A percentile compares a stretch with the other conserved stretches of the same genome.
Evolutionary conservation across 2,329 filamentous ascomycete species (phyloP).

Genomic region (Pseudocercospora eumusae): DNA sequence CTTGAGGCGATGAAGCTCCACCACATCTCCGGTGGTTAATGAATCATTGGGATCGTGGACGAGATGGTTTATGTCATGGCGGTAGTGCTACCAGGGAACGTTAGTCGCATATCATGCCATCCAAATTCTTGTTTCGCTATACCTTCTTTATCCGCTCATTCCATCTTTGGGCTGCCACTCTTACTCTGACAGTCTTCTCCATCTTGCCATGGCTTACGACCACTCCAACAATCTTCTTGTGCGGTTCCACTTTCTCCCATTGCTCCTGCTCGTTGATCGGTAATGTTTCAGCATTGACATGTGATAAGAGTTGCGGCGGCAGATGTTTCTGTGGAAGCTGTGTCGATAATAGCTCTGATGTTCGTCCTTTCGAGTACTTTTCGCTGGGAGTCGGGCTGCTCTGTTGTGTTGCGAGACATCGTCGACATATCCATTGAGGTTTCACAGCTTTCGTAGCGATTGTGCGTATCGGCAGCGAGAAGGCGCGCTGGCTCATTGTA

Average conservation of each 20-base stretch:
- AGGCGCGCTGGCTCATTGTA: slow-evolving; percentile 32
- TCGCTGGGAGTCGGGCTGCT: slow-evolving; percentile 18
- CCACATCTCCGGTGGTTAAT: slow-evolving; percentile 71
- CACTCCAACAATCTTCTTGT: slow-evolving; percentile 55
- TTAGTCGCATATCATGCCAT: background rate
- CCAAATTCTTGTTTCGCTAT: slow-evolving; percentile 18
- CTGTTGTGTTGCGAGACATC: slow-evolving; percentile 37
- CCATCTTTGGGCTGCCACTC: slow-evolving; percentile 70
- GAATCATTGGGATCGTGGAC: slow-evolving; percentile 78
- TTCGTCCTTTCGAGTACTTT: slow-evolving; percentile 14
- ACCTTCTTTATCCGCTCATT: slow-evolving; percentile 74
- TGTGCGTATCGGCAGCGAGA: slow-evolving; percentile 33
- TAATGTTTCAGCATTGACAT: slow-evolving; percentile 17
- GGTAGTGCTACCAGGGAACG: slow-evolving; percentile 58
- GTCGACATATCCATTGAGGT: slow-evolving; percentile 36
- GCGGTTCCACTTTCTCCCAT: slow-evolving; percentile 28
- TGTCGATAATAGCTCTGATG: slow-evolving; percentile 14
- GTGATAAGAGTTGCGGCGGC: slow-evolving; percentile 10
- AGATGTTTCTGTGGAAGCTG: slow-evolving; percentile 14
- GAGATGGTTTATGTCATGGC: slow-evolving; percentile 64
- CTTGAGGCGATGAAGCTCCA: slow-evolving; percentile 70
- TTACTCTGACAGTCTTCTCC: slow-evolving; percentile 77
- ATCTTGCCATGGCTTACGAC: slow-evolving; percentile 77
- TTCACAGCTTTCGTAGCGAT: slow-evolving; percentile 22
- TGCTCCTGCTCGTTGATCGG: slow-evolving; percentile 34